These are phyloP conservation scores for Viola odorata DNA, from an alignment of 345 rosid genomes.

Conservation along the genomic window DNA sequence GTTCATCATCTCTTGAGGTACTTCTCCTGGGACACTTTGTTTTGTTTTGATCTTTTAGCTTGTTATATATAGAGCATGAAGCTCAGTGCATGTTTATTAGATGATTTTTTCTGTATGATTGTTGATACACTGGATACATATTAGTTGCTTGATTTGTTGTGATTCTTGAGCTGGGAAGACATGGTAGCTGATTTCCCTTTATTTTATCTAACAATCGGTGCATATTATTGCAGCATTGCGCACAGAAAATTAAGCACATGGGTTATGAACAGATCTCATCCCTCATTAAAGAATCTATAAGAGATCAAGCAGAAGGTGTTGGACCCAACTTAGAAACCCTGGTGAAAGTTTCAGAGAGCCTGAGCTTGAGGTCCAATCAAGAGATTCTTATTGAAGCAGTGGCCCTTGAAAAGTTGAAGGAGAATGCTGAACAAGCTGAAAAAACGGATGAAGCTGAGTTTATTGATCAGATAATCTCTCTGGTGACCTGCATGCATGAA, in stretches of 20 bases:
- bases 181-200: not conserved
- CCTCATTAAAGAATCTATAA: constrained; percentile 50
- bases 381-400: constrained; percentile 89
- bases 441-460: constrained; percentile 68
- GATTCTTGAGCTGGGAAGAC: constrained; percentile 2
- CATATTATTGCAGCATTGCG: constrained; percentile 50
- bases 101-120: not conserved
- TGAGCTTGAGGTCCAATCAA: constrained; percentile 79
- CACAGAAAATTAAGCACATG: constrained; percentile 60
- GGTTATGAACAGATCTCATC: constrained; percentile 52
- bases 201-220: constrained; percentile 20
- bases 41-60: not conserved
- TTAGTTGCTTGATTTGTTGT: constrained; percentile 7
- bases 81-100: too few relatives aligned
- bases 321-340: constrained; percentile 64
- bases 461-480: constrained; percentile 59
- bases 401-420: constrained; percentile 92
- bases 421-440: constrained; percentile 83
- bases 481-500: constrained; percentile 69
- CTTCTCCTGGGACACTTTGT: constrained; percentile 8
- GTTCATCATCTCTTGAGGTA: constrained; percentile 79
- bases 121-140: not conserved
- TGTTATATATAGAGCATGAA: not conserved
- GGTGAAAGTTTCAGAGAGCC: constrained; percentile 59
- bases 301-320: constrained; percentile 50